These are phyloP conservation scores for Neofusicoccum parvum DNA, from an alignment of 2,329 filamentous ascomycete genomes.

Conservation along the genomic window DNA sequence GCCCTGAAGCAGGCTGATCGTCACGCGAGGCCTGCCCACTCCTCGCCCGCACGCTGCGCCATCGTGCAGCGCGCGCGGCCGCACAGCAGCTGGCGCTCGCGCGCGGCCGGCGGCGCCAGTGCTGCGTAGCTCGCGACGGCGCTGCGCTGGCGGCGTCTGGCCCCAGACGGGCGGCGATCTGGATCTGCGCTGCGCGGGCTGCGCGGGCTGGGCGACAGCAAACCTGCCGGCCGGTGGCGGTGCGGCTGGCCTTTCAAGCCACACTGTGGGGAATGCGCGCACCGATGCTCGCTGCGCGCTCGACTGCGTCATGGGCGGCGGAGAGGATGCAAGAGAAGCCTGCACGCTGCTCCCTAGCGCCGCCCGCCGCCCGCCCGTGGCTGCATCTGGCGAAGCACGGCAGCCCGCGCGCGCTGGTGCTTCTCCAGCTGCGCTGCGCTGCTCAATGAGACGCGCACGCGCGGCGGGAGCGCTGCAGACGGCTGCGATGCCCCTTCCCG, in stretches of 20 bases:
- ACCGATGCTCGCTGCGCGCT: not conserved
- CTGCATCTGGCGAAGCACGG: not conserved
- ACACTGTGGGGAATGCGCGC: conserved; percentile 4
- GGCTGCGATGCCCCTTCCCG: not conserved
- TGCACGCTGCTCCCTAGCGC: not conserved
- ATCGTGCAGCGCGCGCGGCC: not conserved
- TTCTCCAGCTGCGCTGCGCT: no score
- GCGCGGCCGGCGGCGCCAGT: not conserved
- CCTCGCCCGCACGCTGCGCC: not conserved
- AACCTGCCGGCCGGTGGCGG: conserved; percentile 2
- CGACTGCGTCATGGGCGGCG: conserved; percentile 9
- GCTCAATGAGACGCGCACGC: no score
- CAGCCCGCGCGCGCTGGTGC: not conserved
- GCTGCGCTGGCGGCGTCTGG: conserved; percentile 2
- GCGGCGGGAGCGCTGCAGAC: not conserved
- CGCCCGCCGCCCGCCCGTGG: not conserved
- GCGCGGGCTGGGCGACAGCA: not conserved
- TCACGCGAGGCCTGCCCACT: not conserved
- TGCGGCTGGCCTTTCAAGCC: not conserved
- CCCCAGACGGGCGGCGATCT: not conserved
- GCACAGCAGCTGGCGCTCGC: not conserved
- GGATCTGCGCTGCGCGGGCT: not conserved
- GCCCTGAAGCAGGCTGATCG: not conserved
- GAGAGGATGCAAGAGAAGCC: not conserved
- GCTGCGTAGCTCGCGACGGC: not conserved